These are phyloP conservation scores for Pholiota conissans DNA, from an alignment of 768 basidiomycete species.

Conservation along the genomic window DNA sequence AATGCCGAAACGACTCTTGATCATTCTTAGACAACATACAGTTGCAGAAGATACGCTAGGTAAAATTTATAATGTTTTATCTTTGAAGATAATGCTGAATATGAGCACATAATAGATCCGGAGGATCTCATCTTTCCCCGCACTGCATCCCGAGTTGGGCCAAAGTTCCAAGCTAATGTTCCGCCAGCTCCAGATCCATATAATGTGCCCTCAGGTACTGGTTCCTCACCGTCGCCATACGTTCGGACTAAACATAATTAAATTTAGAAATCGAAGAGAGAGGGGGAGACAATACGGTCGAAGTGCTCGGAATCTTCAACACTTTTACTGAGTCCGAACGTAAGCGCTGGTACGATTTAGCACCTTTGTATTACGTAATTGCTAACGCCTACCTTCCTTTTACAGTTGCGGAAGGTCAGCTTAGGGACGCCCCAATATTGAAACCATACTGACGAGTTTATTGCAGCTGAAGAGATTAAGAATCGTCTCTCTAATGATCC, in stretches of 20 bases:
- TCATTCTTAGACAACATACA: slow-evolving; percentile 70
- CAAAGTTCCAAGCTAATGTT: slow-evolving; percentile 77
- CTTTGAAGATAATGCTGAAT: slow-evolving; percentile 1
- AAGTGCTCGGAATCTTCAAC: slow-evolving; percentile 66
- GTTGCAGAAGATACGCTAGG: slow-evolving; percentile 90
- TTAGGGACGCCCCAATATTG: not conserved
- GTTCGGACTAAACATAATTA: slow-evolving; percentile 11
- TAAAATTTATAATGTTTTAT: slow-evolving; percentile 34
- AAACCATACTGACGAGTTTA: slow-evolving; percentile 6
- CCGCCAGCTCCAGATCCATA: slow-evolving; percentile 45
- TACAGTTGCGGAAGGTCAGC: slow-evolving; percentile 60
- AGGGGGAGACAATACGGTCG: slow-evolving; percentile 71
- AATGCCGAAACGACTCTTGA: slow-evolving; percentile 3
- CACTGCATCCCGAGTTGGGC: slow-evolving; percentile 86
- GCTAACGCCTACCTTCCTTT: slow-evolving; percentile 14
- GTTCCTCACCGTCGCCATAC: not conserved
- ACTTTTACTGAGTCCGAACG: slow-evolving; percentile 68
- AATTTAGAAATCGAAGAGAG: slow-evolving; percentile 58
- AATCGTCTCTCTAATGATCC: slow-evolving; percentile 50
- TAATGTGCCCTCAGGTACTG: slow-evolving; percentile 37
- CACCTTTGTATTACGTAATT: slow-evolving; percentile 16
- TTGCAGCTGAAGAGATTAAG: slow-evolving; percentile 68
- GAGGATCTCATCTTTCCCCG: slow-evolving; percentile 97
- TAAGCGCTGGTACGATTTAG: slow-evolving; percentile 36
- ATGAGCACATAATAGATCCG: slow-evolving; percentile 60